Evolutionary conservation across 805 yeast genomes (phyloP).

Genomic region (Ogataea corticis): DNA sequence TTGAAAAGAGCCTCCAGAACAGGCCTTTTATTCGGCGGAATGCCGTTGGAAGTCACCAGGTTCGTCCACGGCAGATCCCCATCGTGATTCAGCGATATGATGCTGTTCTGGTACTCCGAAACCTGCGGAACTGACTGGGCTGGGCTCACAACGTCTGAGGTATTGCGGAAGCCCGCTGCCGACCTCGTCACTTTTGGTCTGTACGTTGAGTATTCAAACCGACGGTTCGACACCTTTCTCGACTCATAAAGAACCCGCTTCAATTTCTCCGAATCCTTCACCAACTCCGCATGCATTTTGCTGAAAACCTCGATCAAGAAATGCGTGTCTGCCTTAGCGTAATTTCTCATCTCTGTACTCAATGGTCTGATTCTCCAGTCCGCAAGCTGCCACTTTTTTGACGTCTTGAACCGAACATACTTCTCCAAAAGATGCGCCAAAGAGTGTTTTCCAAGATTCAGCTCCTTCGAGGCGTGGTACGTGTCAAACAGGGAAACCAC

Average conservation of each 20-base stretch:
- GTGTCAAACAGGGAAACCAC: conserved; percentile 91
- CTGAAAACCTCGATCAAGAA: conserved; percentile 81
- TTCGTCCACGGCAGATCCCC: conserved; percentile 64
- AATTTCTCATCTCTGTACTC: conserved; percentile 68
- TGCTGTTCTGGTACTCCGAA: conserved; percentile 23
- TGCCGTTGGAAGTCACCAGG: conserved; percentile 62
- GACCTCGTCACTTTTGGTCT: conserved; percentile 40
- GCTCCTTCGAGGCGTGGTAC: conserved; percentile 77
- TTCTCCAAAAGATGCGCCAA: conserved; percentile 80
- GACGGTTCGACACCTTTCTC: conserved; percentile 72
- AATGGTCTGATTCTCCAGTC: conserved; percentile 96
- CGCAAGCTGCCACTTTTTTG: conserved; percentile 92
- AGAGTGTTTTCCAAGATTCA: conserved; percentile 81
- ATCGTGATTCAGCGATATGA: conserved; percentile 50
- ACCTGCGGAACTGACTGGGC: conserved; percentile 31
- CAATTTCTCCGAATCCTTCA: conserved; percentile 44
- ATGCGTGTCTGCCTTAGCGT: conserved; percentile 96
- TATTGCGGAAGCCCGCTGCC: conserved; percentile 14
- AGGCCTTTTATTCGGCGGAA: conserved; percentile 53
- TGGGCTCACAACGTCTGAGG: conserved; percentile 31
- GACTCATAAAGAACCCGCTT: conserved; percentile 72
- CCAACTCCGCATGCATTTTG: conserved; percentile 61
- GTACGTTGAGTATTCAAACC: conserved; percentile 78
- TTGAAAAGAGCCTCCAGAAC: conserved; percentile 61
- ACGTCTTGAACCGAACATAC: conserved; percentile 80